Evolutionary conservation across 352 stramenopile species (phyloP), one percentile per base, ranked within the genome.

Genomic region (Pythium pyrilobum): DNA sequence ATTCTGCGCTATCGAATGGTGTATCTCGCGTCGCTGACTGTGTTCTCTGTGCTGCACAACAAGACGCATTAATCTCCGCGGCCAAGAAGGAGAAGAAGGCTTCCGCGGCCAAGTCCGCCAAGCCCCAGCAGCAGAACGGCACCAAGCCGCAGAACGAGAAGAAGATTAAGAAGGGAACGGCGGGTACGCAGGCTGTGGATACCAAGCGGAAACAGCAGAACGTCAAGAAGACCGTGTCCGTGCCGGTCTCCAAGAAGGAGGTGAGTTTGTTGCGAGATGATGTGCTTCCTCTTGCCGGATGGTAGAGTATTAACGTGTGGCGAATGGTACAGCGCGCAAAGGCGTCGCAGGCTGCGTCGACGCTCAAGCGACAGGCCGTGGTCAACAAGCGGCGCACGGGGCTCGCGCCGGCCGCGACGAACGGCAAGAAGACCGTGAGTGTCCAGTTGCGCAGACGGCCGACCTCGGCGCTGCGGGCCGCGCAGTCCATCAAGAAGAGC

Each of bases 211-310:
- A 80, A 52, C 66, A 77, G 54, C 68, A 80, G 45, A 86, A 77
- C 47, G 77, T 89, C 34, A 89, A 89, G 67, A 89, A 89, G 57
- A 86, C 73, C 28, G 71, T 89, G 49, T 64, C 77, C 5, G 75
- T 89, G 20, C 71, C 74, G 8, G 62, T 85, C n/a, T 71, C 74
- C 43, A 89, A 89, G 60, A 66, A 72, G 24, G 64, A 67, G 34
- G 77, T 89, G 44, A 13, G 18, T 11, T 49, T 33, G 21, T 18
- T 40, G 12, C 49, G 12, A 36, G 38, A 45, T 4, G 13, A 24
- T 50, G 42, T 13, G 15, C 6, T 11, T 33, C 31, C 23, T 36
- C 18, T 32, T 32, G 24, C 31, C 18, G 8, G n/a, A 48, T 25
- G 18, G 24, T 37, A 13, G 21, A 43, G 5, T 36, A 10, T 3